A percentile compares a stretch with the other conserved stretches of the same genome.
phyloP scores from a whole-genome alignment of 2,329 filamentous ascomycete genomes.

The Purpureocillium lavendulum region DNA sequence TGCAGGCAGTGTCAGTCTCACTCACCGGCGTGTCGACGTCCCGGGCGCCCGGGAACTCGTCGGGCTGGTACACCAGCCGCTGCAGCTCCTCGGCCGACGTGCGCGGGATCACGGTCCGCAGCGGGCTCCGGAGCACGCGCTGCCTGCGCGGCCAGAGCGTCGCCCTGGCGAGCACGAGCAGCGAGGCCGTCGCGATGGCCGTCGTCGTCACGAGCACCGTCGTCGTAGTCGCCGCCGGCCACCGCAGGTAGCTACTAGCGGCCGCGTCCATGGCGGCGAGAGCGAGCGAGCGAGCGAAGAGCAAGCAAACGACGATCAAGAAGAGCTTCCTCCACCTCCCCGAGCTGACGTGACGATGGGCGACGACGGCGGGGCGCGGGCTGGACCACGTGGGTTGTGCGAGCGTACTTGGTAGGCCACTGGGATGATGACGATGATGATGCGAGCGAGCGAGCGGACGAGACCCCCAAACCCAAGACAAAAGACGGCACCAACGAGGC shows the following conservation, averaged over 20 bases:
- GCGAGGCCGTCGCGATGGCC: conserved; percentile 29
- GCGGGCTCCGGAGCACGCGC: conserved; percentile 34
- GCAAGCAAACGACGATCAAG: not conserved
- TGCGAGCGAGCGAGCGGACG: no score
- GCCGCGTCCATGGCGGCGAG: conserved; percentile 18
- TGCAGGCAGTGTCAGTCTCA: conserved; percentile 1
- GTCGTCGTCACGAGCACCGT: conserved; percentile 29
- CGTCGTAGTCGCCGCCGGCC: conserved; percentile 13
- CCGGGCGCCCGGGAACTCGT: conserved; percentile 62
- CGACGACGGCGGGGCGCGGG: no score
- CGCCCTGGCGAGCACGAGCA: conserved; percentile 24
- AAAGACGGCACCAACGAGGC: no score
- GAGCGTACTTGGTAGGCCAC: no score
- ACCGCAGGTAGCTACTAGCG: conserved; percentile 12
- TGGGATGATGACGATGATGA: no score
- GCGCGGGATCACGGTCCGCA: conserved; percentile 28
- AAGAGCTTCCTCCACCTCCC: no score
- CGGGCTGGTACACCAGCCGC: conserved; percentile 50
- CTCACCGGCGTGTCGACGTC: conserved; percentile 61
- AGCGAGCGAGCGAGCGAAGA: not conserved
- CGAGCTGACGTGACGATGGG: no score
- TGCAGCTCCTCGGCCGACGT: conserved; percentile 26
- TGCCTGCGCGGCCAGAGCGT: conserved; percentile 30
- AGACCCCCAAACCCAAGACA: no score
- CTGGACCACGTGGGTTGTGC: no score